These are phyloP conservation scores for Ceriops decandra DNA, from an alignment of 345 rosid species.

Conservation along the genomic window DNA sequence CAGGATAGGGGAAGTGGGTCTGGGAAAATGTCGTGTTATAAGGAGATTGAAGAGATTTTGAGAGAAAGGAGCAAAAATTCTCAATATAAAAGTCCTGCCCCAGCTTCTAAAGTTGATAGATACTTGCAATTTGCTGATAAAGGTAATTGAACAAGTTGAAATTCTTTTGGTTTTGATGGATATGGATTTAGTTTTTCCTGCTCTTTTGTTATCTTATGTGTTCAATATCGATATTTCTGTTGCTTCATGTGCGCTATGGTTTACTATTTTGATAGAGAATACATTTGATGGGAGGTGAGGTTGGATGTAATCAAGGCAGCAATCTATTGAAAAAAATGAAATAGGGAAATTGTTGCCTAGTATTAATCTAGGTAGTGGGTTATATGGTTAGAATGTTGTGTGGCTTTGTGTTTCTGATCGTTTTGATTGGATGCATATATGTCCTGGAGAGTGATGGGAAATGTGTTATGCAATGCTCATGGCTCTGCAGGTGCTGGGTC, in stretches of 20 bases:
- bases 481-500: too few species aligned
- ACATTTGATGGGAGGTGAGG: background rate
- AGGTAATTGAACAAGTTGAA: conserved; percentile 40
- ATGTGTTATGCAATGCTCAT: background rate
- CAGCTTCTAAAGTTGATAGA: conserved; percentile 75
- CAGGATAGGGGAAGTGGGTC: conserved; percentile 76
- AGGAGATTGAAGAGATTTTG: conserved; percentile 94
- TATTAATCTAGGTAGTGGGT: background rate
- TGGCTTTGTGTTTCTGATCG: background rate
- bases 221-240: background rate
- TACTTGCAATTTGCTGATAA: conserved; percentile 89
- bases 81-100: conserved; percentile 62
- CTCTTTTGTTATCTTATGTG: background rate
- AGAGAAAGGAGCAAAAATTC: conserved; percentile 70
- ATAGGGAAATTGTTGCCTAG: background rate
- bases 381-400: background rate
- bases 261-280: background rate
- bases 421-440: background rate
- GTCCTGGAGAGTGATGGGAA: background rate
- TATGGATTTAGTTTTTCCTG: background rate
- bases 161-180: conserved; percentile 5
- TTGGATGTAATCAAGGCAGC: background rate
- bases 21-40: conserved; percentile 88
- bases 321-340: background rate
- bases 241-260: conserved; percentile 3